Percentiles rank a stretch among this genome's conserved stretches.
Evolutionary conservation across 129 eudicot genomes (phyloP).

Genomic region (Tagetes erecta): DNA sequence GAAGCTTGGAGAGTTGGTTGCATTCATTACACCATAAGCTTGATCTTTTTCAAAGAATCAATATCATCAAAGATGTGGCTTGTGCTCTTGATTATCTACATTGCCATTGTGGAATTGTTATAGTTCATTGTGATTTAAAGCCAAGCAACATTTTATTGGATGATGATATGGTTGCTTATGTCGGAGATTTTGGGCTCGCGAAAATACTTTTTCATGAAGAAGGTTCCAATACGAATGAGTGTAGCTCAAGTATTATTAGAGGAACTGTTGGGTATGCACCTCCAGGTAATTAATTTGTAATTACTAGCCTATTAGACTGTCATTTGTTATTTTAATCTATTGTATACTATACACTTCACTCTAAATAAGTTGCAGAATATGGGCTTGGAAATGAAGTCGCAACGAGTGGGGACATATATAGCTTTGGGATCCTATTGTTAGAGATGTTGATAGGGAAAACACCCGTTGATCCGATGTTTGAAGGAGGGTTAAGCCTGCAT

Average conservation of each 20-base stretch:
- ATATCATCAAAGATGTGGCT: slow-evolving; percentile 38
- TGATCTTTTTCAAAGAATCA: slow-evolving; percentile 33
- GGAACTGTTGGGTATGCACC: slow-evolving; percentile 42
- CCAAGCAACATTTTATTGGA: slow-evolving; percentile 44
- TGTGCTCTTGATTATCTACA: slow-evolving; percentile 45
- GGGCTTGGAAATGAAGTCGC: slow-evolving; percentile 39
- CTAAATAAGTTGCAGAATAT: slow-evolving; percentile 34
- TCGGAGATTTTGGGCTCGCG: slow-evolving; percentile 28
- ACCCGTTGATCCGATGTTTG: slow-evolving; percentile 36
- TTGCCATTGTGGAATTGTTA: slow-evolving; percentile 21
- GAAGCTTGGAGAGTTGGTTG: slow-evolving; percentile 41
- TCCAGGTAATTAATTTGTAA: slow-evolving; percentile 18
- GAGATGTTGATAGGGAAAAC: slow-evolving; percentile 37
- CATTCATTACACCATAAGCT: neutral
- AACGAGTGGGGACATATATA: slow-evolving; percentile 39
- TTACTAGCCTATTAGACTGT: neutral
- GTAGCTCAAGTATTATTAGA: slow-evolving; percentile 16
- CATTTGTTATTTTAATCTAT: neutral
- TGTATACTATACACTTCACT: neutral
- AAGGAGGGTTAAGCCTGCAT: slow-evolving; percentile 29
- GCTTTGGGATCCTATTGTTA: slow-evolving; percentile 41
- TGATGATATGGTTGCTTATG: slow-evolving; percentile 41
- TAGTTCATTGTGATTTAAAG: slow-evolving; percentile 43
- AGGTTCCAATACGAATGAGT: slow-evolving; percentile 9
- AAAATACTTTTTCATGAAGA: slow-evolving; percentile 19